Evolutionary conservation across 768 basidiomycete genomes (phyloP).

Genomic region (Mrakia frigida): DNA sequence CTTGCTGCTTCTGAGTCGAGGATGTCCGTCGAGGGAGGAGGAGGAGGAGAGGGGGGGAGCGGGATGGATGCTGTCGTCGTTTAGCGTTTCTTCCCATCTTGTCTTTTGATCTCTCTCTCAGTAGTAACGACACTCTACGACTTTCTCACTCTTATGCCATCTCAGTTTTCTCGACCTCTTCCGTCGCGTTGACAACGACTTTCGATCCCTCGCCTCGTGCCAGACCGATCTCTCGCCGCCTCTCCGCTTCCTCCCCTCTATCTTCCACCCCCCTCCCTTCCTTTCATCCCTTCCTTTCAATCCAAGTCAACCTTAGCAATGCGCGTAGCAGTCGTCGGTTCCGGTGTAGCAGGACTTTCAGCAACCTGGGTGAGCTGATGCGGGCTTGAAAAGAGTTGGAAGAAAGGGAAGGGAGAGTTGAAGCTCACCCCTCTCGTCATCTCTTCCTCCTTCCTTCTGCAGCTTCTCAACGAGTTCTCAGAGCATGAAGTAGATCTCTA

Average conservation of each 20-base stretch:
- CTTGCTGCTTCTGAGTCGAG: no score
- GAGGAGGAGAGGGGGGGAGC: no score
- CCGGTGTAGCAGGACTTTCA: constrained; percentile 71
- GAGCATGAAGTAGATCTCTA: constrained; percentile 70
- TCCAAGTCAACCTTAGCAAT: constrained; percentile 25
- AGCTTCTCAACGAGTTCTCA: constrained; percentile 66
- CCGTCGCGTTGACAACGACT: no score
- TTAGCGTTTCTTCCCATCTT: no score
- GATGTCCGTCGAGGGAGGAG: no score
- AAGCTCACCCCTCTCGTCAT: neutral
- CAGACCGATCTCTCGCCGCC: neutral
- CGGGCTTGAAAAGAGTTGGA: neutral
- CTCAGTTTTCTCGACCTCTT: neutral
- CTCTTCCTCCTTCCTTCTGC: neutral
- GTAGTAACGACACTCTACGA: neutral
- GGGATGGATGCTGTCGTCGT: no score
- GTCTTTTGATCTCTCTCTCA: neutral
- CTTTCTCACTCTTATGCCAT: neutral
- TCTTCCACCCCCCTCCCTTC: neutral
- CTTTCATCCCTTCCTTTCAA: neutral
- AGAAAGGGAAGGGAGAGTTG: neutral
- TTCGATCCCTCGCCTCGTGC: neutral
- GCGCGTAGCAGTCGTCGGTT: constrained; percentile 64
- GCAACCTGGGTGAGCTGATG: constrained; percentile 61
- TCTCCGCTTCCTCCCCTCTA: neutral